Evolutionary conservation across 352 stramenopile species (phyloP).

Genomic region (Pythium sp.): DNA sequence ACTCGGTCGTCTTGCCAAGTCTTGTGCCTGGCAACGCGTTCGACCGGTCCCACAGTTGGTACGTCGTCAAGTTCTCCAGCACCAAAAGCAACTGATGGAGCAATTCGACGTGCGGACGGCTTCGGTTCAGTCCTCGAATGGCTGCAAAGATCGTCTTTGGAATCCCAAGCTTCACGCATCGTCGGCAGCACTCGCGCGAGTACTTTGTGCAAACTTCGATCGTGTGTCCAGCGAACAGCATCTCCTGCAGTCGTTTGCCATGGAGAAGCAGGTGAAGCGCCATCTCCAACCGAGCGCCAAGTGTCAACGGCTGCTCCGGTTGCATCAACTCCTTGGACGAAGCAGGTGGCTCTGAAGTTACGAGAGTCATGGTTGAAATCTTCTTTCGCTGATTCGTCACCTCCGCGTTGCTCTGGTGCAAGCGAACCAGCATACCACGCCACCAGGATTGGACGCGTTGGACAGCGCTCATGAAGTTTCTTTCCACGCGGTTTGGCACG

Average conservation of each 20-base stretch:
- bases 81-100: conserved; percentile 84
- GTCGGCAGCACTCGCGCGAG: conserved; percentile 87
- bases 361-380: conserved; percentile 48
- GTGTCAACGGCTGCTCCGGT: conserved; percentile 43
- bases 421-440: conserved; percentile 58
- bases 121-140: conserved; percentile 93
- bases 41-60: conserved; percentile 35
- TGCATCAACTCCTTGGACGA: conserved; percentile 17
- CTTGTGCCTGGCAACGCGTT: conserved; percentile 9
- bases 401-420: conserved; percentile 35
- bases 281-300: conserved; percentile 62
- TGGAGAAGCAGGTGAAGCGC: conserved; percentile 72
- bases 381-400: conserved; percentile 57
- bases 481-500: conserved; percentile 8
- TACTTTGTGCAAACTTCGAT: conserved; percentile 92
- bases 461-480: conserved; percentile 18
- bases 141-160: conserved; percentile 90
- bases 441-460: conserved; percentile 65
- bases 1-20: conserved; percentile 40
- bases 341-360: conserved; percentile 17
- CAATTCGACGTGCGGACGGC: conserved; percentile 93
- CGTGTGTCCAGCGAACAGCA: conserved; percentile 90
- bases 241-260: conserved; percentile 87
- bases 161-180: conserved; percentile 85
- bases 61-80: conserved; percentile 85